These are phyloP conservation scores for Phytophthora pisi DNA, from an alignment of 352 stramenopile genomes.

Conservation along the genomic window DNA sequence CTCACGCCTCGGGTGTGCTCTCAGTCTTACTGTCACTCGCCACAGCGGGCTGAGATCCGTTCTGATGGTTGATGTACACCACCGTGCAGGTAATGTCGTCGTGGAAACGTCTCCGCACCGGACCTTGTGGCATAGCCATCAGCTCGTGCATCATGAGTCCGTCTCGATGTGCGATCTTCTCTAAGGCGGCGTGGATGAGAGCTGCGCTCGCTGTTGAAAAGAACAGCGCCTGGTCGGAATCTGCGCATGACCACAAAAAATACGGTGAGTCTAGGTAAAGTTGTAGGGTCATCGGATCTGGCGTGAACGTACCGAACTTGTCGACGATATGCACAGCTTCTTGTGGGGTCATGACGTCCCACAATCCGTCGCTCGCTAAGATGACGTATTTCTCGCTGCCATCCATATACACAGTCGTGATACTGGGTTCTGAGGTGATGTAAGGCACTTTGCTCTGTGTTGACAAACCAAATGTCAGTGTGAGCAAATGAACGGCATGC, in stretches of 20 bases:
- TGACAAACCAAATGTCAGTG: slow-evolving; percentile 2
- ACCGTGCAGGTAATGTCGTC: slow-evolving; percentile 87
- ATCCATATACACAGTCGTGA: slow-evolving; percentile 55
- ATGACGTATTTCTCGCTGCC: slow-evolving; percentile 73
- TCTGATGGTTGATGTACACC: slow-evolving; percentile 52
- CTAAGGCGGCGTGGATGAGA: slow-evolving; percentile 71
- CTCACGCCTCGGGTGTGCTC: slow-evolving; percentile 11
- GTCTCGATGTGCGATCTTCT: slow-evolving; percentile 74
- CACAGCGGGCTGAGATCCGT: slow-evolving; percentile 13
- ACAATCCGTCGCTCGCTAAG: slow-evolving; percentile 83
- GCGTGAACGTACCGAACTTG: slow-evolving; percentile 57
- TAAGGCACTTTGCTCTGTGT: slow-evolving; percentile 79
- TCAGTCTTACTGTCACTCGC: slow-evolving; percentile 14
- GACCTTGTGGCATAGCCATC: slow-evolving; percentile 55
- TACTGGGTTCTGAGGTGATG: slow-evolving; percentile 73
- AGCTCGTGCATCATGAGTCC: slow-evolving; percentile 75
- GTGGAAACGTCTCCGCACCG: slow-evolving; percentile 61
- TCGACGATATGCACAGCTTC: slow-evolving; percentile 72
- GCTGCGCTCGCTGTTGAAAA: slow-evolving; percentile 62
- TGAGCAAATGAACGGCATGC: background rate
- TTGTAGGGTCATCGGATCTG: background rate
- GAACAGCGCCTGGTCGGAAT: slow-evolving; percentile 55
- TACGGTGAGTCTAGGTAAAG: background rate
- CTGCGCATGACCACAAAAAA: slow-evolving; percentile 27
- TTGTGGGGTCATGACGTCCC: slow-evolving; percentile 74